Conservation (phyloP, 2,329 filamentous ascomycete genomes). For the Calonectria henricotiae region DNA sequence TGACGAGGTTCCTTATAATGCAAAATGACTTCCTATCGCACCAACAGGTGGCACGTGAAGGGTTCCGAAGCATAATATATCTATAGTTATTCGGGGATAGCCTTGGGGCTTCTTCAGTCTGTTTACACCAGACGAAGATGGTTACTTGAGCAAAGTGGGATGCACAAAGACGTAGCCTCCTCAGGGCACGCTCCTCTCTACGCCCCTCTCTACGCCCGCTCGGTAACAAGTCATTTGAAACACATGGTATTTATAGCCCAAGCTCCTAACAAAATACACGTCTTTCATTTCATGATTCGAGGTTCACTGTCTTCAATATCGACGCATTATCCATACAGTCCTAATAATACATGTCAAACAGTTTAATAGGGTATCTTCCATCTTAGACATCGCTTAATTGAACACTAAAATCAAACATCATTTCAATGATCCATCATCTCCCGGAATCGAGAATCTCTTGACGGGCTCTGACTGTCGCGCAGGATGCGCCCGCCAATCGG, state of each 20-base stretch:
- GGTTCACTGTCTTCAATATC: conserved; percentile 6
- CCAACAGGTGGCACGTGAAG: neutral
- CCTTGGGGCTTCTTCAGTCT: no score
- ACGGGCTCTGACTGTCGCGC: conserved; percentile 68
- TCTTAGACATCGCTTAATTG: conserved; percentile 11
- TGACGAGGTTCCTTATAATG: no score
- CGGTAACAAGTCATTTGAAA: no score
- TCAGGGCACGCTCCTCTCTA: no score
- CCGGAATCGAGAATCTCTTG: conserved; percentile 72
- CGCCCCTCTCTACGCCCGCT: no score
- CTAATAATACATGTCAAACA: conserved; percentile 10
- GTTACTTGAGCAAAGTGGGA: no score
- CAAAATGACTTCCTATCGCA: neutral
- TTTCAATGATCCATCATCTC: conserved; percentile 67
- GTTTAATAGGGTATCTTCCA: conserved; percentile 21
- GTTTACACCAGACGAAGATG: no score
- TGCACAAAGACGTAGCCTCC: no score
- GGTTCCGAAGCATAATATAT: no score
- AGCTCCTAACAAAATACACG: neutral
- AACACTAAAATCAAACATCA: neutral
- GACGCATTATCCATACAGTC: conserved; percentile 19
- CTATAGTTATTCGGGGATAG: no score
- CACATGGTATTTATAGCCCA: neutral
- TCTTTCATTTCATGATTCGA: neutral
- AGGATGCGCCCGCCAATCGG: conserved; percentile 56